Percentiles rank a stretch among this genome's conserved stretches.
phyloP scores from a whole-genome alignment of 176 grass and related monocot genomes.

The Bromus sterilis region DNA sequence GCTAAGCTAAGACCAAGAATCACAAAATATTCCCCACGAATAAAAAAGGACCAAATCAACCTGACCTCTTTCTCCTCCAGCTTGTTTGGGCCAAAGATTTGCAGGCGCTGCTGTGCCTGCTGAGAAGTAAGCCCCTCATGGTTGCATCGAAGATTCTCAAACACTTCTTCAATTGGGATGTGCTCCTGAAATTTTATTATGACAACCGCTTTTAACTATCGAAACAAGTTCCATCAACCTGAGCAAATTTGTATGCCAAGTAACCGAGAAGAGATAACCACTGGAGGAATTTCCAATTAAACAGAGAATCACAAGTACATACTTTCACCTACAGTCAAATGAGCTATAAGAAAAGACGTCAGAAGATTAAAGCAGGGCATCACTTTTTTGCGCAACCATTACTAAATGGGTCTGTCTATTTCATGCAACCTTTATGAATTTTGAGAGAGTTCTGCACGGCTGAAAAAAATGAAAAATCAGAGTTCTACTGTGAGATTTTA shows the following conservation, averaged over 20 bases:
- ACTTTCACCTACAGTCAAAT: not conserved
- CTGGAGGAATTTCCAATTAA: too few species aligned
- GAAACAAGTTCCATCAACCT: not conserved
- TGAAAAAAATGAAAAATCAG: too few species aligned
- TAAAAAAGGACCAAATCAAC: not conserved
- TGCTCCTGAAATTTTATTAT: not conserved
- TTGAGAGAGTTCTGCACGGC: too few species aligned
- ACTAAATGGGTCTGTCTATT: not conserved
- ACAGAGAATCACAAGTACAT: not conserved
- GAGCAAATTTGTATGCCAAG: not conserved
- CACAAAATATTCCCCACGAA: not conserved
- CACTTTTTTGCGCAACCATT: not conserved
- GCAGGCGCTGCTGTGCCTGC: not conserved
- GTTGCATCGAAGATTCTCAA: not conserved
- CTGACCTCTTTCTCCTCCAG: constrained; percentile 8
- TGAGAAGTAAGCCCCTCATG: not conserved
- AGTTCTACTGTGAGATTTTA: not conserved
- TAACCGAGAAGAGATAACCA: not conserved
- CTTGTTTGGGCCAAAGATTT: constrained; percentile 6
- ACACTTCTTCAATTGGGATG: not conserved
- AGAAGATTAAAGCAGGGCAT: not conserved
- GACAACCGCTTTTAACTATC: not conserved
- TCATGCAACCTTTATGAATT: too few species aligned
- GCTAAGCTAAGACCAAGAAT: not conserved
- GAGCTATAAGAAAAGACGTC: not conserved